Conservation (phyloP, 23 red algal species). For the Porphyridium purpureum region DNA sequence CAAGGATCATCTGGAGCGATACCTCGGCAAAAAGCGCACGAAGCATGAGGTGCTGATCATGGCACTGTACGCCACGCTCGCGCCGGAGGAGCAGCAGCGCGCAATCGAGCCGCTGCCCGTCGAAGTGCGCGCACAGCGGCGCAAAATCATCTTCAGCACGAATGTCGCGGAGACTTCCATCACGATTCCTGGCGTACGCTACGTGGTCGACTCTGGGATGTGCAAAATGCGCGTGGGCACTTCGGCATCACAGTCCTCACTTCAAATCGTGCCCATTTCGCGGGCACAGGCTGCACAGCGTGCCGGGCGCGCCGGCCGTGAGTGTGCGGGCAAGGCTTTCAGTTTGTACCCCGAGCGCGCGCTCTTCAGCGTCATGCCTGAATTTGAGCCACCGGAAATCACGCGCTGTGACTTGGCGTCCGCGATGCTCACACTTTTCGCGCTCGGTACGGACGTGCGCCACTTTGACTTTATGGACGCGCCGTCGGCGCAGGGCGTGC, state of each 20-base stretch:
- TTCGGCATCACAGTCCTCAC: too few species aligned
- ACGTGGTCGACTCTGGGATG: constrained; percentile 78
- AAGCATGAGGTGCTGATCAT: constrained; percentile 9
- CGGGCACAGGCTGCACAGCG: constrained; percentile 74
- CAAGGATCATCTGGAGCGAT: constrained; percentile 11
- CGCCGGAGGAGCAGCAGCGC: constrained; percentile 28
- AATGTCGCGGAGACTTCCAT: constrained; percentile 96
- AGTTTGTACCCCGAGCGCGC: not conserved
- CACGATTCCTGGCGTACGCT: constrained; percentile 74
- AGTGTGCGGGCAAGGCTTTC: constrained; percentile 6
- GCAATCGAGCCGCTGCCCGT: not conserved
- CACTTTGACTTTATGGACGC: not conserved
- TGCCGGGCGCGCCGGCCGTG: constrained; percentile 72
- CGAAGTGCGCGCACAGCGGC: not conserved
- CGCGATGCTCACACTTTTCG: not conserved
- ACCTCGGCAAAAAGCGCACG: constrained; percentile 2
- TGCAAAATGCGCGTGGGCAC: constrained; percentile 54
- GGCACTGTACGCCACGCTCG: constrained; percentile 43
- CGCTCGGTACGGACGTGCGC: not conserved
- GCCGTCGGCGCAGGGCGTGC: not conserved
- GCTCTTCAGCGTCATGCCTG: not conserved
- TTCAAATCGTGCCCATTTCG: too few species aligned
- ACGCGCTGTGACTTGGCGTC: not conserved
- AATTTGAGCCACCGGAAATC: not conserved
- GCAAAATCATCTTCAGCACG: constrained; percentile 91